A percentile compares a stretch with the other conserved stretches of the same genome.
Conservation (phyloP, 768 basidiomycete species). For the Panaeolus papilionaceus region DNA sequence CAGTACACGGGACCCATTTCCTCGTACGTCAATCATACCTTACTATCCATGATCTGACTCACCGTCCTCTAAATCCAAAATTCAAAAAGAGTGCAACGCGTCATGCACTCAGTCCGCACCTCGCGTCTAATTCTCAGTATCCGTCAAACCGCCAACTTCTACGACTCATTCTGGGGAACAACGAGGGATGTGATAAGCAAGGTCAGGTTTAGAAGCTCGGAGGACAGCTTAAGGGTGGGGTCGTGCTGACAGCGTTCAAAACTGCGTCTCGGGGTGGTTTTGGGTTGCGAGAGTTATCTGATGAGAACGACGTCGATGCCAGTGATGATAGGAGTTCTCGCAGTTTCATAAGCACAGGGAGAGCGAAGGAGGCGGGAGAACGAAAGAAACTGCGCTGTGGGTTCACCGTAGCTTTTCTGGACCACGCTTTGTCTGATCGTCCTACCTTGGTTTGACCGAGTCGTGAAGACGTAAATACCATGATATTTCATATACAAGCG, state of each 20-base stretch:
- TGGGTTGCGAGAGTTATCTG: not conserved
- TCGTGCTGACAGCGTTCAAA: not conserved
- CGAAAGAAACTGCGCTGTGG: too few species aligned
- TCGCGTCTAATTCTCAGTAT: not conserved
- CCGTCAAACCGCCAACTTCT: not conserved
- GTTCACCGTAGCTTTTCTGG: too few species aligned
- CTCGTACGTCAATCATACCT: not conserved
- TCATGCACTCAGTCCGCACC: not conserved
- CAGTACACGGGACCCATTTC: not conserved
- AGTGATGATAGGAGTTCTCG: not conserved
- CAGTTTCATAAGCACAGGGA: not conserved
- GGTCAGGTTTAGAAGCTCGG: not conserved
- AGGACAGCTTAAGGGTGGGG: not conserved
- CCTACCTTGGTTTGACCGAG: too few species aligned
- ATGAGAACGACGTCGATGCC: not conserved
- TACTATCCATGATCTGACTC: not conserved
- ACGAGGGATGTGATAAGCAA: not conserved
- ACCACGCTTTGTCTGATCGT: too few species aligned
- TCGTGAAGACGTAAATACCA: too few species aligned
- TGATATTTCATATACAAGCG: too few species aligned
- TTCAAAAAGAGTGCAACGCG: not conserved
- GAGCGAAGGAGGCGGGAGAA: too few species aligned
- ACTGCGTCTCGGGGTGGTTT: not conserved
- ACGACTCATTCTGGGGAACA: conserved; percentile 1
- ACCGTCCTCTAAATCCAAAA: not conserved